Base-by-base conservation (phyloP, 2,329 filamentous ascomycete species). In the Botrytis galanthina region DNA sequence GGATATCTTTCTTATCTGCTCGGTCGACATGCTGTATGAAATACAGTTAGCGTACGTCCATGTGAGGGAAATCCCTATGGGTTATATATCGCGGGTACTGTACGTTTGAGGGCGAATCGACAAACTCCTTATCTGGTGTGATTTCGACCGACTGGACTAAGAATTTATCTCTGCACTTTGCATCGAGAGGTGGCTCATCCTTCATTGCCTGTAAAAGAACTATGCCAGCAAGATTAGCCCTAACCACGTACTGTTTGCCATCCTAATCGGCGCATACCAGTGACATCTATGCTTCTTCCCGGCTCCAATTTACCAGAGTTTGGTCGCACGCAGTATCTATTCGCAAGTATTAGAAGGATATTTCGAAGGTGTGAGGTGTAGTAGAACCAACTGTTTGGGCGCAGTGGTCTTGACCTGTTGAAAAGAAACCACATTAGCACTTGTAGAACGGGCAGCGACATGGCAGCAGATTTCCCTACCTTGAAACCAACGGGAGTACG, bases 141-240 rank as follows among this genome's bases (percentile, higher is more conserved):
- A 98, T 93, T 70, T 90, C 87, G 67, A 97, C 93, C 39, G 95
- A 97, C 84, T 98, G 95, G 51, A 98, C 95, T 72, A 98, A 89
- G 83, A 98, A 98, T 86, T 98, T 98, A 88, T 98, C 95, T 83
- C 93, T 92, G 86, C 96, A 99, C 83, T 94, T 95, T 75, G 92
- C 91, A 82, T 97, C 95, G 73, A 87, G 83, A 32, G 95, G 89
- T 73, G 95, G 95, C 80, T 98, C 95, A 81, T 94, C 90, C 87
- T 97, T 98, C 96, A 99, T 98, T 37, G 95, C 94, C 85, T 99
- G 96, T 60, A 99, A 90, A 54, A 98, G 91, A 74, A 99, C 96
- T 97, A 69, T 63, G 78, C 74, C 70, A 26, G 22, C 14, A 73
- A 78, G 61, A 79, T 76, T 66, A 76, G 42, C 37, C 59, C 37